These are phyloP conservation scores for Phlegmacium glaucopus DNA, from an alignment of 768 basidiomycete species.

Conservation along the genomic window DNA sequence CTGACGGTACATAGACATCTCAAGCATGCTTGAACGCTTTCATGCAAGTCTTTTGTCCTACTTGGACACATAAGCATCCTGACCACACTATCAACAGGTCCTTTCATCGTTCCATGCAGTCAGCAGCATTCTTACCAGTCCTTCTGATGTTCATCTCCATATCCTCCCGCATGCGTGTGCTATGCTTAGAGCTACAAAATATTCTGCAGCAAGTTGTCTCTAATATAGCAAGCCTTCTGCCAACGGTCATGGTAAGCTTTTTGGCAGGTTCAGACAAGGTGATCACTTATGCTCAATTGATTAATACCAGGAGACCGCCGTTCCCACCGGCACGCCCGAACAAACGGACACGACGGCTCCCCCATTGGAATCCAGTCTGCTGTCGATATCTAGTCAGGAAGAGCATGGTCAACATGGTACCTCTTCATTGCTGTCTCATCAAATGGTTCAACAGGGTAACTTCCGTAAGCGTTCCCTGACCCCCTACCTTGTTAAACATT, in stretches of 20 bases:
- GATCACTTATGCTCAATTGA: no score
- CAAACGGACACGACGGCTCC: no score
- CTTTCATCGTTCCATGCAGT: constrained; percentile 62
- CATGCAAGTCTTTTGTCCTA: constrained; percentile 34
- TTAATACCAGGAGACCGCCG: no score
- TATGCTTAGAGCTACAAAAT: constrained; percentile 43
- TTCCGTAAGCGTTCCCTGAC: background rate
- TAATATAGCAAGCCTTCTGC: constrained; percentile 1
- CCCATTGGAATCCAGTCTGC: no score
- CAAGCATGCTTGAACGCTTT: constrained; percentile 40
- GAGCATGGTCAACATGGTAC: no score
- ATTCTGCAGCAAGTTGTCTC: constrained; percentile 22
- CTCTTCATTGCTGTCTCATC: no score
- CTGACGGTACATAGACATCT: constrained; percentile 14
- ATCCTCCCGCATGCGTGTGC: constrained; percentile 49
- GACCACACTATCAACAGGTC: constrained; percentile 36
- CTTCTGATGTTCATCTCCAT: constrained; percentile 61
- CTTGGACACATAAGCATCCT: background rate
- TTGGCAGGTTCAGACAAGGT: no score
- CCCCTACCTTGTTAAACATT: no score
- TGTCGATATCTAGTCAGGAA: no score
- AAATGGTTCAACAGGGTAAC: no score
- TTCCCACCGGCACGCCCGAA: no score
- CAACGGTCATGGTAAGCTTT: no score
- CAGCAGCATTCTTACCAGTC: constrained; percentile 70